These are phyloP conservation scores for Lyophyllum decastes DNA, from an alignment of 768 basidiomycete genomes.

Conservation along the genomic window DNA sequence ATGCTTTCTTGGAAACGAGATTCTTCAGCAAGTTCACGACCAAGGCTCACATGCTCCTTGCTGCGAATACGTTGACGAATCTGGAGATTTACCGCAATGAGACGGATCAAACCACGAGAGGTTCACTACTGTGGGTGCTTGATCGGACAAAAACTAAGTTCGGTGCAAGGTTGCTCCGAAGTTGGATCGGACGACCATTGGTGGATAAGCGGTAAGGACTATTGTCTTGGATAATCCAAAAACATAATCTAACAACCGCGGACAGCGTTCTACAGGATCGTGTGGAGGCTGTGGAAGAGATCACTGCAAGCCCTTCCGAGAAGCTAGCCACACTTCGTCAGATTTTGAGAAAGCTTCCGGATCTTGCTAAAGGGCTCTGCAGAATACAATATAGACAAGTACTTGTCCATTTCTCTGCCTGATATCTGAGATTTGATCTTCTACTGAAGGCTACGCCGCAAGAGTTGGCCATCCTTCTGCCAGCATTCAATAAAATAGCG, in stretches of 20 bases:
- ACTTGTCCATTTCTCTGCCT: constrained; percentile 16
- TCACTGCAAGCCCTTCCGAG: constrained; percentile 60
- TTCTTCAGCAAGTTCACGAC: constrained; percentile 82
- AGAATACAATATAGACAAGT: constrained; percentile 93
- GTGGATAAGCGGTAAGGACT: constrained; percentile 61
- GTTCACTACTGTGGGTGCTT: constrained; percentile 83
- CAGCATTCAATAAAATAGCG: constrained; percentile 74
- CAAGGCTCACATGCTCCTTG: constrained; percentile 82
- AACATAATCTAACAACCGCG: neutral
- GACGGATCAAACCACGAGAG: constrained; percentile 71
- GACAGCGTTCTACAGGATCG: constrained; percentile 72
- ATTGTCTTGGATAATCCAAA: neutral
- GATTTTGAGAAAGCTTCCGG: constrained; percentile 76
- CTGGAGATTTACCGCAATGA: constrained; percentile 93
- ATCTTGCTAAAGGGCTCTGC: constrained; percentile 83
- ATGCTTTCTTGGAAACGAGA: constrained; percentile 72
- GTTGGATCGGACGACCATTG: constrained; percentile 88
- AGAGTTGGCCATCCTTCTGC: constrained; percentile 76
- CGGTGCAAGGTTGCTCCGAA: constrained; percentile 79
- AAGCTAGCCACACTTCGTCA: constrained; percentile 67
- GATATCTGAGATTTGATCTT: constrained; percentile 1
- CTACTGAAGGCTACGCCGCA: constrained; percentile 70
- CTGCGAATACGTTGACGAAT: constrained; percentile 85
- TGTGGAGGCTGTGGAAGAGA: constrained; percentile 84
- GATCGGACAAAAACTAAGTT: constrained; percentile 89